A percentile compares a stretch with the other conserved stretches of the same genome.
These are phyloP conservation scores for Solanum gracilifrons DNA, from an alignment of 257 asterid species.

Conservation along the genomic window DNA sequence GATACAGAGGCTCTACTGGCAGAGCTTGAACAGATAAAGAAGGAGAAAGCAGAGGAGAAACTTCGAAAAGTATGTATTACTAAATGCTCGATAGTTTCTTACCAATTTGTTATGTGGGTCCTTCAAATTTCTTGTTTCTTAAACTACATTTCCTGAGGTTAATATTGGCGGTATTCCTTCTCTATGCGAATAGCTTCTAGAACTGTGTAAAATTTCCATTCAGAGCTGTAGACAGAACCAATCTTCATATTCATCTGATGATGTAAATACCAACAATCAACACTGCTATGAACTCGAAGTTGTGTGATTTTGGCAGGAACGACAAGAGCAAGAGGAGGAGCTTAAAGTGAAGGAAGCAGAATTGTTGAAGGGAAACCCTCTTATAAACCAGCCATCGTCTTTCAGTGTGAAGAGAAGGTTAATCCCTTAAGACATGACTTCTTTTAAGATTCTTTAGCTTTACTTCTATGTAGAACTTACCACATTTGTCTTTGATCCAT, in stretches of 20 bases:
- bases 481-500: neutral
- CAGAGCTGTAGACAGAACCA: neutral
- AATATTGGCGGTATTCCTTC: neutral
- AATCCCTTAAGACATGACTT: neutral
- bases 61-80: conserved; percentile 50
- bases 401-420: conserved; percentile 82
- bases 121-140: neutral
- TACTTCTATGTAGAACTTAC: neutral
- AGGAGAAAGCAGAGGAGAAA: conserved; percentile 85
- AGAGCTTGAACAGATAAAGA: conserved; percentile 84
- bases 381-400: conserved; percentile 57
- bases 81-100: neutral
- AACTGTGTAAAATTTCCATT: neutral
- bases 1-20: conserved; percentile 89
- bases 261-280: neutral
- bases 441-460: neutral
- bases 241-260: neutral
- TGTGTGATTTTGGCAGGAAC: conserved; percentile 42
- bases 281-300: neutral
- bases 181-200: neutral
- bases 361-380: conserved; percentile 74
- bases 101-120: neutral
- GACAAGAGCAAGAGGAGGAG: conserved; percentile 58
- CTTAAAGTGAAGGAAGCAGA: conserved; percentile 81
- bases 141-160: neutral